These are phyloP conservation scores for Ulota crispa DNA, from an alignment of 225 moss, liverwort and hornwort species.

Conservation along the genomic window DNA sequence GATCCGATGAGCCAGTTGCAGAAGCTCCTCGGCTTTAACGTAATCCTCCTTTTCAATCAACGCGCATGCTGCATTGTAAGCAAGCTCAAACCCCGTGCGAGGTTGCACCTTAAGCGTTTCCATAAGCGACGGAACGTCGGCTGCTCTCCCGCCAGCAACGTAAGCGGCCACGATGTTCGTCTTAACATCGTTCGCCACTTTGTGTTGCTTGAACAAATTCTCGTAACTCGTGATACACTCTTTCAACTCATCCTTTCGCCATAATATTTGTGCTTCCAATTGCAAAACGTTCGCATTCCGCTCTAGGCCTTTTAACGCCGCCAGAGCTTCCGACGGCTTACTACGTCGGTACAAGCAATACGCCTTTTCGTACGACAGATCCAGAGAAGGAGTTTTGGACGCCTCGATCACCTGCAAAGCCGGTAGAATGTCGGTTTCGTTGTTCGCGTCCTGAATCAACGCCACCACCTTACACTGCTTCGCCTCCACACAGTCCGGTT, in stretches of 20 bases:
- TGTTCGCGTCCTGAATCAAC: slow-evolving; percentile 59
- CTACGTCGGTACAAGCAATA: slow-evolving; percentile 87
- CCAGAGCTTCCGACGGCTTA: slow-evolving; percentile 64
- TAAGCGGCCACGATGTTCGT: slow-evolving; percentile 92
- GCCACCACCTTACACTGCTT: slow-evolving; percentile 87
- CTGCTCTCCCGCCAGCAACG: slow-evolving; percentile 75
- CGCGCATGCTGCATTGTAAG: slow-evolving; percentile 87
- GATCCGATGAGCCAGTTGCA: slow-evolving; percentile 74
- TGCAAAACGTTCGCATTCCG: slow-evolving; percentile 66
- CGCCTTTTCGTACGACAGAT: slow-evolving; percentile 75
- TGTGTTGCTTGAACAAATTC: slow-evolving; percentile 62
- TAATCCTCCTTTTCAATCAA: slow-evolving; percentile 73
- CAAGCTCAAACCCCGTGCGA: slow-evolving; percentile 75
- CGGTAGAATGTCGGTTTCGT: slow-evolving; percentile 56
- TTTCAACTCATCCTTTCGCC: slow-evolving; percentile 68
- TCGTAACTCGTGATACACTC: slow-evolving; percentile 73
- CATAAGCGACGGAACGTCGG: slow-evolving; percentile 77
- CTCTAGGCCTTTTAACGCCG: slow-evolving; percentile 57
- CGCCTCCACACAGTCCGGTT: slow-evolving; percentile 78
- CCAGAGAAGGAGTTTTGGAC: slow-evolving; percentile 37
- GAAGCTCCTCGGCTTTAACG: slow-evolving; percentile 81
- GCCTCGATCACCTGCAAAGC: slow-evolving; percentile 74
- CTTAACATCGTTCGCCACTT: slow-evolving; percentile 84
- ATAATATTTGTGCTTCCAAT: slow-evolving; percentile 88
- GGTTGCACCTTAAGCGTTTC: slow-evolving; percentile 71